phyloP scores from a whole-genome alignment of 108 stramenopile species.

The Cylindrotheca closterium region DNA sequence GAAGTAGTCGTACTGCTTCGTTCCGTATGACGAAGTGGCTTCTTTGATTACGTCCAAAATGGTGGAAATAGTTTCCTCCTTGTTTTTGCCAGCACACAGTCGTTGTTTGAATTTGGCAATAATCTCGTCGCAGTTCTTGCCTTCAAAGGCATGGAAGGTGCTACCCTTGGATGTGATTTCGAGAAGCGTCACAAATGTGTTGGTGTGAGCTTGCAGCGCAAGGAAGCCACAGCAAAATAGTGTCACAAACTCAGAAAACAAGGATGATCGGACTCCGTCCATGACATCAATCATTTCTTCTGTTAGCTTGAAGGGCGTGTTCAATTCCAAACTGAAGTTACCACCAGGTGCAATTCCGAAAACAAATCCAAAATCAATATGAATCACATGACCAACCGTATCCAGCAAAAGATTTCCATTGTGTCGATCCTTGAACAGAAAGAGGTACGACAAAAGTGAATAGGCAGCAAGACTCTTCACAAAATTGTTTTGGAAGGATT shows the following conservation, averaged over 20 bases:
- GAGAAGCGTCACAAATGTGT: slow-evolving; percentile 86
- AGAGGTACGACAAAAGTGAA: slow-evolving; percentile 93
- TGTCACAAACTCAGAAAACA: slow-evolving; percentile 96
- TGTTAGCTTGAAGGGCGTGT: slow-evolving; percentile 98
- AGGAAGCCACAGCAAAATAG: slow-evolving; percentile 94
- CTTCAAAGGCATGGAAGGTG: slow-evolving; percentile 93
- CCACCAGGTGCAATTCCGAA: slow-evolving; percentile 96
- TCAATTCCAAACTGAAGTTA: slow-evolving; percentile 90
- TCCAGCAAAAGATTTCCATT: slow-evolving; percentile 96
- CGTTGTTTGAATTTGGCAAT: slow-evolving; percentile 76
- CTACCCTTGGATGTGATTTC: slow-evolving; percentile 88
- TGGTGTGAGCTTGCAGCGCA: slow-evolving; percentile 89
- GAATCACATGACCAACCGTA: slow-evolving; percentile 95
- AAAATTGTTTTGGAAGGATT: slow-evolving; percentile 78
- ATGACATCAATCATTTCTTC: slow-evolving; percentile 94
- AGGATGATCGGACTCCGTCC: slow-evolving; percentile 83
- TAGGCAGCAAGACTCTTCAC: slow-evolving; percentile 95
- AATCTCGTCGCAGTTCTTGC: slow-evolving; percentile 72
- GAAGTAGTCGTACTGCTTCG: slow-evolving; percentile 92
- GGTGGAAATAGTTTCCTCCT: slow-evolving; percentile 86
- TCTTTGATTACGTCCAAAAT: slow-evolving; percentile 89
- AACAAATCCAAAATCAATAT: slow-evolving; percentile 99
- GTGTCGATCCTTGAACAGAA: slow-evolving; percentile 98
- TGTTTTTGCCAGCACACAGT: slow-evolving; percentile 76
- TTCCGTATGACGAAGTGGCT: slow-evolving; percentile 83